Base-by-base conservation (phyloP, 2,329 filamentous ascomycete genomes). In the Lachnellula occidentalis region DNA sequence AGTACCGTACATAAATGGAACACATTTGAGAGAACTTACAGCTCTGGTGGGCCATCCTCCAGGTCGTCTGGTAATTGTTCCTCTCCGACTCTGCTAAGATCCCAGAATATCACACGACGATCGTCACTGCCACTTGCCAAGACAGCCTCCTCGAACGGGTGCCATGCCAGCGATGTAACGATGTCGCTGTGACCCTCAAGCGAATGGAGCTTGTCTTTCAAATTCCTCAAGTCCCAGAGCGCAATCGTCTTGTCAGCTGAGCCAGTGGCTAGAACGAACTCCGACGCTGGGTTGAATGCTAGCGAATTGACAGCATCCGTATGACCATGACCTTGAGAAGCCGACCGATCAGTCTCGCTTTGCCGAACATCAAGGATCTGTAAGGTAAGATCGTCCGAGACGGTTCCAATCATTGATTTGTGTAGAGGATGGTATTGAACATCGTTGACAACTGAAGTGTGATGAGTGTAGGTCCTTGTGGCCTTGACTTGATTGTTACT, bases 171-270 rank as follows among this genome's bases (percentile, higher is more conserved):
- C 8, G 91, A 95, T 5, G 92, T 96, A 53, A 99, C 92, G 21
- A 88, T 86, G 66, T 95, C 91, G 55, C 81, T 83, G 72, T 99
- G 94, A 46, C 89, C 90, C 69, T 95, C 89, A 2, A 96, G 80
- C 1, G 87, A 87, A 75, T 99, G 92, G 3, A 97, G 80, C 73
- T 92, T 95, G 61, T 88, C 83, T 69, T 90, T 92, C 55, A 95
- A 81, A 67, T 95, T 95, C 61, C 94, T 86, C 57, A 99, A 74
- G 74, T 99, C 94, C 91, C 94, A 99, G 53, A 99, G 80, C 11
- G 88, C 92, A 58, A 99, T 89, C 0, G 91, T 94, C 75, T 96
- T 95, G 71, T 99, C 94, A 0, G 90, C 91, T 27, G 92, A 97
- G 2, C 90, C 94, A 0, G 94, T 97, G 9, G 92, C 94, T 39